Base-by-base conservation (phyloP, 2,329 filamentous ascomycete genomes). In the Ophiostoma sp. region DNA sequence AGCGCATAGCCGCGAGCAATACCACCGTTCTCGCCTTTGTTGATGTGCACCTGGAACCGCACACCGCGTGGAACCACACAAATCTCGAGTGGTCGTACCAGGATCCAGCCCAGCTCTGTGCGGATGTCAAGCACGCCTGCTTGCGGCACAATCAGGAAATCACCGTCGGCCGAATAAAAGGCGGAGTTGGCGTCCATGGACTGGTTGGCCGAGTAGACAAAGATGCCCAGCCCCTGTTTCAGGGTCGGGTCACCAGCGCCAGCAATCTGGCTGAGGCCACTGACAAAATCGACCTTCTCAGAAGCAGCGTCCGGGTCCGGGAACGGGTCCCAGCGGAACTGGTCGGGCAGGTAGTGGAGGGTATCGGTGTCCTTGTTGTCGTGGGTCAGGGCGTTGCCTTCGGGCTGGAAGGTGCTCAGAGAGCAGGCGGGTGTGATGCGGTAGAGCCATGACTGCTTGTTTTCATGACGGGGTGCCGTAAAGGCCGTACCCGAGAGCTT, bases 161-260 rank as follows among this genome's bases (percentile, higher is more conserved):
- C 93, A 15, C 93, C 93, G 79, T 95, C 93, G 0, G 93, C 91
- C 3, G 92, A 95, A 85, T 95, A 97, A 80, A 95, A 97, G 0
- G 93, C 93, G 69, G 91, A 86, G 52, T 88, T 87, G n/a, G 86
- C 83, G 68, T 86, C 85, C 94, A 97, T 97, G 79, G 91, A 90
- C 80, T 88, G 91, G 25, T 92, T 93, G 0, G 92, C 93, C 0
- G 92, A 91, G 79, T 93, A 97, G 73, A 96, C 89, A 81, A 92
- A 91, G 74, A 96, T 94, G 28, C 92, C 94, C 57, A 97, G 78
- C 0, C 94, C 94, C 22, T 88, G 85, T 82, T 97, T 97, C 80
- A 92, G 87, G 0, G 91, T 91, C 0, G 93, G 90, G 77, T 96
- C 92, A 19, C 94, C 94, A 0, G 93, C 89, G 3, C 93, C 93